These are phyloP conservation scores for Fusarium sp. DNA, from an alignment of 2,329 filamentous ascomycete genomes.

Conservation along the genomic window DNA sequence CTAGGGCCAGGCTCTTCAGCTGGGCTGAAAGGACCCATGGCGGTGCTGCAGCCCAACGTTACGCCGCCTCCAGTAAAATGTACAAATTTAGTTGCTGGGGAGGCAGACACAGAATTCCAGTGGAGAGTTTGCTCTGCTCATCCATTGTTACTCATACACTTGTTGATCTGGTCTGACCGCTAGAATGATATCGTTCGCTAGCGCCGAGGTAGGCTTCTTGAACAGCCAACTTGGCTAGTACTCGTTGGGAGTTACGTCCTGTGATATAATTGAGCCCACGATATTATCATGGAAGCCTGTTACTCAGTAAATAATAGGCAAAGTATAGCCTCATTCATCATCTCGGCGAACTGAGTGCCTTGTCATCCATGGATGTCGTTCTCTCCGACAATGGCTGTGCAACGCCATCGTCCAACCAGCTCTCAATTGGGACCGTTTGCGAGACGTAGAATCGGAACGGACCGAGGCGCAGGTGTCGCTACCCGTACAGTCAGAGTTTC, in stretches of 20 bases:
- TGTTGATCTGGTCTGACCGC: conserved; percentile 27
- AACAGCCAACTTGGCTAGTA: background rate
- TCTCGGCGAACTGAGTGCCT: background rate
- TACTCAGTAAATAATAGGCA: conserved; percentile 5
- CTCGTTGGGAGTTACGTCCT: conserved; percentile 8
- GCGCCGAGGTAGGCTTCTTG: conserved; percentile 11
- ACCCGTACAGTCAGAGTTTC: conserved; percentile 16
- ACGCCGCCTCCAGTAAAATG: conserved; percentile 39
- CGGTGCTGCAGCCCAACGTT: conserved; percentile 44
- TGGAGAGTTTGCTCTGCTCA: conserved; percentile 6
- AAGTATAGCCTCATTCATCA: background rate
- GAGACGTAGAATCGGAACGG: conserved; percentile 42
- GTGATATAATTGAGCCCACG: conserved; percentile 4
- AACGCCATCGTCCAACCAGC: conserved; percentile 32
- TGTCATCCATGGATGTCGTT: background rate
- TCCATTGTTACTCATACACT: conserved; percentile 7
- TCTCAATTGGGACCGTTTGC: conserved; percentile 21
- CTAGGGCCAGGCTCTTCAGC: conserved; percentile 31
- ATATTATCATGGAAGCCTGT: conserved; percentile 12
- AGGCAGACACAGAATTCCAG: conserved; percentile 36
- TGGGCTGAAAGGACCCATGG: conserved; percentile 36
- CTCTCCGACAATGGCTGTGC: conserved; percentile 31
- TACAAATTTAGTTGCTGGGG: conserved; percentile 40
- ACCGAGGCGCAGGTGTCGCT: conserved; percentile 40
- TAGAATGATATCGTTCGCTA: conserved; percentile 34